Percentiles rank a stretch among this genome's conserved stretches.
These are phyloP conservation scores for Solanum pinnatisectum DNA, from an alignment of 257 asterid species.

Conservation along the genomic window DNA sequence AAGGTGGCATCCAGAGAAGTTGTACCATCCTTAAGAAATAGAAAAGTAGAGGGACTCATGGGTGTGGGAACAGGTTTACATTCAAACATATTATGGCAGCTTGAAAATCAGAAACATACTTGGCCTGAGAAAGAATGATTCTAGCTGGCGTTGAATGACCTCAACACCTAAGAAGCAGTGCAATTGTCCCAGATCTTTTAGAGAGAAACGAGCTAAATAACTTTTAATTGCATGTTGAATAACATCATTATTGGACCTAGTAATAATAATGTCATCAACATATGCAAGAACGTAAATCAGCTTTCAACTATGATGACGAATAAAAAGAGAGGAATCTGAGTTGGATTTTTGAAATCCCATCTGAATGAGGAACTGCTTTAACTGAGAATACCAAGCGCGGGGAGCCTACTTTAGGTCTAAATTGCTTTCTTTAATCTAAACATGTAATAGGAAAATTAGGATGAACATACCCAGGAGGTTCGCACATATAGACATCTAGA, in stretches of 20 bases:
- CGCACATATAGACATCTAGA: too few relatives aligned
- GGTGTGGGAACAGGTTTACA: not conserved
- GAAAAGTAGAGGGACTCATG: not conserved
- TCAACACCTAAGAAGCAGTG: not conserved
- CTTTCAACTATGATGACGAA: not conserved
- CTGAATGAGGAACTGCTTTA: not conserved
- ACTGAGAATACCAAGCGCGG: not conserved
- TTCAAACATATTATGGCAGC: not conserved
- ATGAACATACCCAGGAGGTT: not conserved
- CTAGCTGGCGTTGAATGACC: not conserved
- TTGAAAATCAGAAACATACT: too few relatives aligned
- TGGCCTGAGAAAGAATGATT: not conserved
- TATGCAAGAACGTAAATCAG: not conserved
- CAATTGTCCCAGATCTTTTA: not conserved
- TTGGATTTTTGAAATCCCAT: not conserved
- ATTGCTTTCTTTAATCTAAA: too few relatives aligned
- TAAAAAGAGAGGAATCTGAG: not conserved
- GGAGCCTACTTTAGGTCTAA: not conserved
- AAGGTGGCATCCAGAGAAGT: not conserved
- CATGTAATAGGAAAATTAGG: not conserved
- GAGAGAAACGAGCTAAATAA: not conserved
- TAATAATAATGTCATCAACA: not conserved
- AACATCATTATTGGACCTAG: not conserved
- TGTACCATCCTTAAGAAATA: not conserved
- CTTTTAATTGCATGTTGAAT: not conserved